These are phyloP conservation scores for Coccomyxa sp. DNA, from an alignment of 139 green algal species.

Conservation along the genomic window DNA sequence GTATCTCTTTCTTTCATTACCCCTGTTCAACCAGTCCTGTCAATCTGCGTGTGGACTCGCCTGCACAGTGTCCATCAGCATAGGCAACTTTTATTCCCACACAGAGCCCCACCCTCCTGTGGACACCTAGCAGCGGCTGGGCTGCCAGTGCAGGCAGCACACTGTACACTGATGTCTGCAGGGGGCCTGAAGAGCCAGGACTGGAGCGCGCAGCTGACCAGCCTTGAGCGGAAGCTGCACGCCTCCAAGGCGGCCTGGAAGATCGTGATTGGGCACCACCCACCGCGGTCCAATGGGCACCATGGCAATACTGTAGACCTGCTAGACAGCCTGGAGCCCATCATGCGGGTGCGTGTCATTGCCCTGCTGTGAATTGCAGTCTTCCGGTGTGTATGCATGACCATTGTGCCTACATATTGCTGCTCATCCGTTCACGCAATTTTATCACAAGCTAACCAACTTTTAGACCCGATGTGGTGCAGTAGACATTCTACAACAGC, in stretches of 20 bases:
- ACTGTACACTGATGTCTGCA: too few species aligned
- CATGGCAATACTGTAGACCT: slow-evolving; percentile 16
- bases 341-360: background rate
- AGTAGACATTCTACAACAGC: too few species aligned
- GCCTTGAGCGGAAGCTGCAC: background rate
- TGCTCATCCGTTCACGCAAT: too few species aligned
- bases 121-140: background rate
- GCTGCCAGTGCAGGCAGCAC: too few species aligned
- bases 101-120: background rate
- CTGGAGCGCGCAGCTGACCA: background rate
- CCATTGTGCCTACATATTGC: too few species aligned
- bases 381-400: background rate
- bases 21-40: background rate
- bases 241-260: background rate
- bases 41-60: too few species aligned
- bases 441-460: too few species aligned
- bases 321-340: slow-evolving; percentile 7
- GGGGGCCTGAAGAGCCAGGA: background rate
- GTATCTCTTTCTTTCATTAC: background rate
- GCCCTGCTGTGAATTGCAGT: background rate
- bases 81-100: background rate
- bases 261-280: background rate
- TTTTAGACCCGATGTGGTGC: too few species aligned
- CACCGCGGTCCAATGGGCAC: slow-evolving; percentile 3
- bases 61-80: background rate